phyloP scores from a whole-genome alignment of 129 eudicot species.

The Saposhnikovia divaricata region DNA sequence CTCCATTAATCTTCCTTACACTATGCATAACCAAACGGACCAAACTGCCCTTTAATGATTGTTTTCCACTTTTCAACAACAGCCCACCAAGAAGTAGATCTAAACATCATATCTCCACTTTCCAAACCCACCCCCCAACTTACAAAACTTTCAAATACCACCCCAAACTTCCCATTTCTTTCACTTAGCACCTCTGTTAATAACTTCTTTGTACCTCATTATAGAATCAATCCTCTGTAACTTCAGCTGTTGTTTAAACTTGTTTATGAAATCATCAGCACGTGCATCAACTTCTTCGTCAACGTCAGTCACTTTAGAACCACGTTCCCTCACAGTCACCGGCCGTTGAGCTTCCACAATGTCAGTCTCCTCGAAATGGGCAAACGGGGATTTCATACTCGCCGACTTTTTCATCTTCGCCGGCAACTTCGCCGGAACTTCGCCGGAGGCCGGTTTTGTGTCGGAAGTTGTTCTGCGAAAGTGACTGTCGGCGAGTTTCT shows the following conservation, averaged over 20 bases:
- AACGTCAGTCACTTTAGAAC: constrained; percentile 25
- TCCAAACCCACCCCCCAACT: constrained; percentile 16
- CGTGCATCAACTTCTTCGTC: constrained; percentile 76
- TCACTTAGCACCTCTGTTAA: constrained; percentile 48
- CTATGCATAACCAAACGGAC: not conserved
- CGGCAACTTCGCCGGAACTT: constrained; percentile 44
- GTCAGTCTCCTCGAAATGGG: constrained; percentile 54
- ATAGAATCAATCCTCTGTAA: constrained; percentile 84
- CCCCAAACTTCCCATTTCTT: constrained; percentile 11
- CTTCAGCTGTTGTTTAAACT: constrained; percentile 72
- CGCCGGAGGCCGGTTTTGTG: constrained; percentile 66
- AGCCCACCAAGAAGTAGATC: constrained; percentile 4
- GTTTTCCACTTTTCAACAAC: constrained; percentile 5
- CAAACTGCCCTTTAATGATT: constrained; percentile 5
- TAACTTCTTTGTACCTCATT: constrained; percentile 72
- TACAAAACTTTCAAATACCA: not conserved
- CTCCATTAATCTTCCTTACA: not conserved
- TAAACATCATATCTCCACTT: not conserved
- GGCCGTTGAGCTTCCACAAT: constrained; percentile 71
- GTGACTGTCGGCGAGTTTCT: constrained; percentile 5
- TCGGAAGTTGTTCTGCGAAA: constrained; percentile 66
- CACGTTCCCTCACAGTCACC: constrained; percentile 59
- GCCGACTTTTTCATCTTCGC: constrained; percentile 76
- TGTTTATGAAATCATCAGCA: constrained; percentile 89
- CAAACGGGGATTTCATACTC: constrained; percentile 61